Conservation (phyloP, 192 early-diverging fungal genomes). For the Coemansia sp. region DNA sequence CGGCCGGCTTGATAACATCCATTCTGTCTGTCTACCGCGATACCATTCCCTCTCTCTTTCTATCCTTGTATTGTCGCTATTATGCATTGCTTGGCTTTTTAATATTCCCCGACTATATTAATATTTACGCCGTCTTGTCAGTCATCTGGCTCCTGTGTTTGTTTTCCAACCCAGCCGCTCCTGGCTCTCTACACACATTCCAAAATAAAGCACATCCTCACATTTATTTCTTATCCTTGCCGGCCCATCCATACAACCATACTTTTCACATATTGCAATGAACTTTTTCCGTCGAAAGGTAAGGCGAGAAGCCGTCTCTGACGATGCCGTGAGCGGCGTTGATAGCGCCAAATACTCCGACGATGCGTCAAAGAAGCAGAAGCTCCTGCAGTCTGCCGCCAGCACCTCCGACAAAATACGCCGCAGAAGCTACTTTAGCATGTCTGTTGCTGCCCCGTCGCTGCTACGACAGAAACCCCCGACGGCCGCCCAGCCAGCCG, state of each 20-base stretch:
- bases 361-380: neutral
- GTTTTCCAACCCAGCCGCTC: no score
- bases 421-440: slow-evolving; percentile 41
- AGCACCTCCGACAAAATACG: slow-evolving; percentile 3
- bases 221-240: slow-evolving; percentile 1
- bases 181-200: no score
- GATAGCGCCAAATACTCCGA: neutral
- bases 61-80: no score
- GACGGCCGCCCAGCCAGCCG: no score
- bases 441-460: slow-evolving; percentile 8
- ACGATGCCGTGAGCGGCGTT: neutral
- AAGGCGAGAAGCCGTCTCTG: slow-evolving; percentile 6
- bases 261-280: slow-evolving; percentile 12
- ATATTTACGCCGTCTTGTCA: neutral
- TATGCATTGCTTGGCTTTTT: no score
- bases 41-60: no score
- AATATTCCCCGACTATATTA: no score
- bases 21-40: no score
- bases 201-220: neutral
- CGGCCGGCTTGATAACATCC: no score
- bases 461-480: no score
- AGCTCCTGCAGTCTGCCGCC: neutral
- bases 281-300: slow-evolving; percentile 34
- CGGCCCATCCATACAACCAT: neutral
- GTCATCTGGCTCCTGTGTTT: slow-evolving; percentile 3